Percentiles rank a stretch among this genome's conserved stretches.
phyloP scores from a whole-genome alignment of 225 moss, liverwort and hornwort genomes.

The Rhytidiadelphus loreus region DNA sequence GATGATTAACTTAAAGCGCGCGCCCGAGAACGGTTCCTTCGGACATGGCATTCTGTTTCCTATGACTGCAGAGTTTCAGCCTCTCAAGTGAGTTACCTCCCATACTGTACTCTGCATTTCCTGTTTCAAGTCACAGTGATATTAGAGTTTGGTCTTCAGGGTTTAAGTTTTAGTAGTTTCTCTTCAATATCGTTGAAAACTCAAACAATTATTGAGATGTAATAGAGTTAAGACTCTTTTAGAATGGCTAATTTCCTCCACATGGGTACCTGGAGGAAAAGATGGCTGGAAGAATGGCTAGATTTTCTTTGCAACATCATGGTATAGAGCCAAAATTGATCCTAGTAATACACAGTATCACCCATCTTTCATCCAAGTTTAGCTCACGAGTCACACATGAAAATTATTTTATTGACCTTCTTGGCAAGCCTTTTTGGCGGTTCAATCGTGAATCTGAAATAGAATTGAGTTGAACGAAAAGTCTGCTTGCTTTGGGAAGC shows the following conservation, averaged over 20 bases:
- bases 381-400: background rate
- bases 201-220: background rate
- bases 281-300: background rate
- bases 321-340: background rate
- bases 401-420: background rate
- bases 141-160: background rate
- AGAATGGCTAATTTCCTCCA: background rate
- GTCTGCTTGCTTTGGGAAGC: background rate
- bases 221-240: background rate
- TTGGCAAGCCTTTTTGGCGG: background rate
- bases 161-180: background rate
- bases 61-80: conserved; percentile 21
- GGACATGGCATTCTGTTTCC: conserved; percentile 23
- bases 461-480: background rate
- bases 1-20: conserved; percentile 13
- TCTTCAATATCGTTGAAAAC: background rate
- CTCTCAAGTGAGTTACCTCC: conserved; percentile 1
- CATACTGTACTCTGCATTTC: background rate
- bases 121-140: background rate
- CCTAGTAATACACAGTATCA: background rate
- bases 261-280: background rate
- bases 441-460: background rate
- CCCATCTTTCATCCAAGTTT: background rate
- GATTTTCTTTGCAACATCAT: background rate
- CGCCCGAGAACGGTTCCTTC: conserved; percentile 13